Evolutionary conservation across 352 stramenopile genomes (phyloP).

Genomic region (Phytophthora fragariae): DNA sequence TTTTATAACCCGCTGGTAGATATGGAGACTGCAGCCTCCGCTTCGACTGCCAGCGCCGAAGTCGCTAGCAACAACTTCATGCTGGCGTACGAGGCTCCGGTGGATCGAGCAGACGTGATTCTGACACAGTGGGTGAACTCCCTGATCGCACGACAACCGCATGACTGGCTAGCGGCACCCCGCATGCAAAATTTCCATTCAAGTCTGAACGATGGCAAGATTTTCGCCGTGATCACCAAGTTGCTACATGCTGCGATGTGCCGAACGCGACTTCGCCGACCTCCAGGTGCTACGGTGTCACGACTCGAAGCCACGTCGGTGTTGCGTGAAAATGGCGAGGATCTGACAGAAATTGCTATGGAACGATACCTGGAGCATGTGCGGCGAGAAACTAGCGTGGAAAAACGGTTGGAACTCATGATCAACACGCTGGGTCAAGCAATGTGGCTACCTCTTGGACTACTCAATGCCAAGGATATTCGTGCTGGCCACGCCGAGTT

Average conservation of each 20-base stretch:
- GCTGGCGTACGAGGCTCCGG: slow-evolving; percentile 52
- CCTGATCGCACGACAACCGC: slow-evolving; percentile 51
- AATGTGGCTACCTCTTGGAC: slow-evolving; percentile 69
- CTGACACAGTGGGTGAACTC: slow-evolving; percentile 81
- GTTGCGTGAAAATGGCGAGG: slow-evolving; percentile 78
- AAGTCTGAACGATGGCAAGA: slow-evolving; percentile 68
- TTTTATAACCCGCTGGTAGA: slow-evolving; percentile 77
- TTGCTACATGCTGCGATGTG: slow-evolving; percentile 75
- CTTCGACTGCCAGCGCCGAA: slow-evolving; percentile 4
- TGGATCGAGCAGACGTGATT: slow-evolving; percentile 75
- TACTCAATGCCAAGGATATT: slow-evolving; percentile 76
- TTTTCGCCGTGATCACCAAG: slow-evolving; percentile 66
- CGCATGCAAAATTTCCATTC: slow-evolving; percentile 76
- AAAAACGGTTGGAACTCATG: slow-evolving; percentile 77
- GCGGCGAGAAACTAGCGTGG: slow-evolving; percentile 48
- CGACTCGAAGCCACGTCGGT: slow-evolving; percentile 68
- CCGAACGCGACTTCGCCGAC: slow-evolving; percentile 48
- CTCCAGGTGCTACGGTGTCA: slow-evolving; percentile 29
- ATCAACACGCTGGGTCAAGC: slow-evolving; percentile 75
- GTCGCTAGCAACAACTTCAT: slow-evolving; percentile 30
- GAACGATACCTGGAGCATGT: slow-evolving; percentile 80
- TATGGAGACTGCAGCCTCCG: slow-evolving; percentile 32
- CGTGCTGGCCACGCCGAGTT: slow-evolving; percentile 74
- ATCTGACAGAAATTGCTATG: slow-evolving; percentile 82
- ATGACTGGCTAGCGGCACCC: slow-evolving; percentile 58